phyloP scores from a whole-genome alignment of 2,329 filamentous ascomycete species.

The Curvularia spicifera region DNA sequence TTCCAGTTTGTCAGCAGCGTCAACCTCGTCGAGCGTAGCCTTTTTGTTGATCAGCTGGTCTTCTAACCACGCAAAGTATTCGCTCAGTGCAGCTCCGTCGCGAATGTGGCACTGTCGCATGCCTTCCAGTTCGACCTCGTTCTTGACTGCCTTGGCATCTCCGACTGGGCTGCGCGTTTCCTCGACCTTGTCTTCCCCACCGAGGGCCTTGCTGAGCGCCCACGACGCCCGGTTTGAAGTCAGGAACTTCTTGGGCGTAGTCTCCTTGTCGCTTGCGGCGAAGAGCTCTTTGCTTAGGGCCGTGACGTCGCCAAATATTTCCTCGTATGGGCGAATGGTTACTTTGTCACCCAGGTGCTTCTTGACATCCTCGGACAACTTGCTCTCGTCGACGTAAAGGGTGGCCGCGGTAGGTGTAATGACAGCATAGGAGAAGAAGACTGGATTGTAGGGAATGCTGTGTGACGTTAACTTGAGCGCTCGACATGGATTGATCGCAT shows the following conservation, averaged over 20 bases:
- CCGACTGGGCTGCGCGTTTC: conserved; percentile 85
- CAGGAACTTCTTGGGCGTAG: conserved; percentile 68
- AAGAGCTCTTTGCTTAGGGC: conserved; percentile 60
- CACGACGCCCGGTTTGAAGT: conserved; percentile 91
- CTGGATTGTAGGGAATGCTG: conserved; percentile 92
- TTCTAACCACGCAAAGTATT: conserved; percentile 97
- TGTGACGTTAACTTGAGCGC: conserved; percentile 14
- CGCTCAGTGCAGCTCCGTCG: conserved; percentile 86
- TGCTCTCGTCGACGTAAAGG: conserved; percentile 82
- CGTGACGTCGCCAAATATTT: conserved; percentile 79
- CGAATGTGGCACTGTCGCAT: conserved; percentile 95
- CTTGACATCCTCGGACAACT: conserved; percentile 72
- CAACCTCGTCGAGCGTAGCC: conserved; percentile 80
- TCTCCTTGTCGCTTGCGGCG: conserved; percentile 45
- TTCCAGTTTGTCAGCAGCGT: conserved; percentile 90
- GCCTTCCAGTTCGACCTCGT: conserved; percentile 83
- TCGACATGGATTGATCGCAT: background rate
- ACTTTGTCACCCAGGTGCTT: conserved; percentile 74
- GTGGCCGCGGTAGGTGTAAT: conserved; percentile 77
- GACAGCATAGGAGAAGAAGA: conserved; percentile 96
- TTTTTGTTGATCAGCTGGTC: conserved; percentile 80
- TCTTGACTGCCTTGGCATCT: conserved; percentile 94
- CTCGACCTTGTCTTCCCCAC: conserved; percentile 83
- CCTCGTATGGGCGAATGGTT: conserved; percentile 78
- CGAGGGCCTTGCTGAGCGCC: conserved; percentile 85